These are phyloP conservation scores for Leptographium radiaticola DNA, from an alignment of 2,329 filamentous ascomycete species.

Conservation along the genomic window DNA sequence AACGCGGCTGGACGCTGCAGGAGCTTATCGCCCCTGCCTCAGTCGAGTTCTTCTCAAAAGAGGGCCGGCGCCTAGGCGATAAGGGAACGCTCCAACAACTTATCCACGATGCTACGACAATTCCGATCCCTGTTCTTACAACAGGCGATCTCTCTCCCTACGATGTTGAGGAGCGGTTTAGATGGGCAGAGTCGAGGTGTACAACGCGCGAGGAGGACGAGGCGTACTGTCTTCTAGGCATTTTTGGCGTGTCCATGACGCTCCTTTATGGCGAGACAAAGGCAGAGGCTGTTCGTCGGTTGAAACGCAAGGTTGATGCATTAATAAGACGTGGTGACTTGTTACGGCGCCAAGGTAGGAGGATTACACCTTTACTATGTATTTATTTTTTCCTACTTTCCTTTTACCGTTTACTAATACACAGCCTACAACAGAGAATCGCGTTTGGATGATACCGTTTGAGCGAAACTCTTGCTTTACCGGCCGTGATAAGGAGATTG, in stretches of 20 bases:
- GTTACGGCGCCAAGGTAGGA: neutral
- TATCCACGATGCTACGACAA: constrained; percentile 14
- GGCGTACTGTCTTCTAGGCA: constrained; percentile 12
- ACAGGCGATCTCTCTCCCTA: constrained; percentile 10
- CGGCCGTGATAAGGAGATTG: constrained; percentile 12
- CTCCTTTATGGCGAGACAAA: constrained; percentile 11
- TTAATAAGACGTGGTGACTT: constrained; percentile 7
- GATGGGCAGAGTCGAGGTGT: constrained; percentile 4
- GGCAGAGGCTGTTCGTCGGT: constrained; percentile 2
- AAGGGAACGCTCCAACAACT: constrained; percentile 13
- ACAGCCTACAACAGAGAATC: neutral
- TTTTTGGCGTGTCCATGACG: constrained; percentile 11
- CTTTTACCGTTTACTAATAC: neutral
- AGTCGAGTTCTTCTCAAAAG: constrained; percentile 17
- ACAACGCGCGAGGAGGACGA: constrained; percentile 10
- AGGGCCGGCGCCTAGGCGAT: constrained; percentile 13
- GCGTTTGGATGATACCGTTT: constrained; percentile 12
- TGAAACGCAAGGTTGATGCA: constrained; percentile 7
- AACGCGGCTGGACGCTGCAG: no score
- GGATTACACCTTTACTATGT: neutral
- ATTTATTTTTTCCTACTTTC: no score
- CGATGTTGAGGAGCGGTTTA: constrained; percentile 13
- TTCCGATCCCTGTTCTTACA: constrained; percentile 11
- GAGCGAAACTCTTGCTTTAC: constrained; percentile 16
- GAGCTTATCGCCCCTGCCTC: constrained; percentile 14